phyloP scores from a whole-genome alignment of 495 filamentous ascomycete genomes.

The Eremomyces bilateralis region DNA sequence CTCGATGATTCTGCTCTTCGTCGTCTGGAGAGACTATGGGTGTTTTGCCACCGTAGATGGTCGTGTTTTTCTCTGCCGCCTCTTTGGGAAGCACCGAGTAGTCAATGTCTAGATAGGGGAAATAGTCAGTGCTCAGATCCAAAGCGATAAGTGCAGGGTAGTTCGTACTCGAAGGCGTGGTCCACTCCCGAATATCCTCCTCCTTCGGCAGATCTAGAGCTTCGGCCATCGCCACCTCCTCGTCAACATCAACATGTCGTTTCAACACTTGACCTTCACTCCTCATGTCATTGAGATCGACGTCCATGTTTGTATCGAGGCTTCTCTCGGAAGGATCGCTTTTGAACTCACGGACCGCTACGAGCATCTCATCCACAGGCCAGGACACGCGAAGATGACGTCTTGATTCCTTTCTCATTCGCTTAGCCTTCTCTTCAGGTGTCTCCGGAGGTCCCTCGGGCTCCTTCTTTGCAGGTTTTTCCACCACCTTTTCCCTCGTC shows the following conservation, averaged over 20 bases:
- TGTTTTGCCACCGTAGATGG: slow-evolving; percentile 14
- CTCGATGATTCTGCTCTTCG: no score
- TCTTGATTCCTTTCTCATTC: slow-evolving; percentile 58
- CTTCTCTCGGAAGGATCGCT: slow-evolving; percentile 62
- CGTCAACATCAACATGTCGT: slow-evolving; percentile 38
- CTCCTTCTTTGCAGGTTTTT: slow-evolving; percentile 26
- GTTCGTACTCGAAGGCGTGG: slow-evolving; percentile 27
- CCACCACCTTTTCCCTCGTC: slow-evolving; percentile 37
- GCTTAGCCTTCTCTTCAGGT: slow-evolving; percentile 45
- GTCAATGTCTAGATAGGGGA: slow-evolving; percentile 38
- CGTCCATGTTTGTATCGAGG: slow-evolving; percentile 39
- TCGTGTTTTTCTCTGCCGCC: slow-evolving; percentile 49
- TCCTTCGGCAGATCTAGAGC: slow-evolving; percentile 29
- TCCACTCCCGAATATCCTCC: slow-evolving; percentile 25
- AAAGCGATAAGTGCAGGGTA: slow-evolving; percentile 29
- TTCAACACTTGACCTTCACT: slow-evolving; percentile 68
- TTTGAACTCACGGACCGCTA: slow-evolving; percentile 48
- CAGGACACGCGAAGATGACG: slow-evolving; percentile 48
- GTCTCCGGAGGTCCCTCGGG: slow-evolving; percentile 46
- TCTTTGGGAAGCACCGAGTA: slow-evolving; percentile 41
- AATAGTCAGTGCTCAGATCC: slow-evolving; percentile 31
- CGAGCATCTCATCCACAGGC: slow-evolving; percentile 51
- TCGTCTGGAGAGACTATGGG: no score
- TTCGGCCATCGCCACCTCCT: slow-evolving; percentile 35
- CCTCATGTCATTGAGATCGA: slow-evolving; percentile 47